Evolutionary conservation across 1,284 basidiomycete species (phyloP).

Genomic region (Nidula niveotomentosa): DNA sequence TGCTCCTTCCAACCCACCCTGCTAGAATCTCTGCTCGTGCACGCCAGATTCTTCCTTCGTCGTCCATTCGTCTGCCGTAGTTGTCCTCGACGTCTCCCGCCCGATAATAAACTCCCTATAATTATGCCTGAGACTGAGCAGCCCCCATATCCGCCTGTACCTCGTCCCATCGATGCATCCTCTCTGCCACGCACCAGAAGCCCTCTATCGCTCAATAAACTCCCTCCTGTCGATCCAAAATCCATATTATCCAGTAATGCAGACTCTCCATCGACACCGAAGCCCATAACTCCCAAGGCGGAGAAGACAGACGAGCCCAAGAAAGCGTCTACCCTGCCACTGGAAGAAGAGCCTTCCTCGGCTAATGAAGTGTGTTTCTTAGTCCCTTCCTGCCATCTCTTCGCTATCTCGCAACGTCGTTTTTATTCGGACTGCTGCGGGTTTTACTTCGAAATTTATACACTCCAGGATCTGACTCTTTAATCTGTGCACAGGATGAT

Average conservation of each 20-base stretch:
- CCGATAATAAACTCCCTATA: slow-evolving; percentile 5
- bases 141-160: slow-evolving; percentile 5
- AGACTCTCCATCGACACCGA: slow-evolving; percentile 7
- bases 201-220: slow-evolving; percentile 5
- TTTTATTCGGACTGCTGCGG: no score
- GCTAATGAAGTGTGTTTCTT: not conserved
- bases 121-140: slow-evolving; percentile 15
- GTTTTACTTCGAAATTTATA: no score
- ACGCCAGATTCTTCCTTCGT: no score
- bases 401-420: not conserved
- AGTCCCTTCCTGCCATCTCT: no score
- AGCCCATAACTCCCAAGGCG: slow-evolving; percentile 1
- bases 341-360: not conserved
- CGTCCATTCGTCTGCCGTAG: no score
- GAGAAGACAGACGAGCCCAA: not conserved
- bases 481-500: not conserved
- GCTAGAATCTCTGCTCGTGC: no score
- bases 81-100: slow-evolving; percentile 1
- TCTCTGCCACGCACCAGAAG: slow-evolving; percentile 2
- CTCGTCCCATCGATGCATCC: slow-evolving; percentile 6
- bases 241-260: not conserved
- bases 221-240: slow-evolving; percentile 1
- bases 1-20: not conserved
- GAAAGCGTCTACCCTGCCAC: not conserved
- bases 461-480: no score